phyloP scores from a whole-genome alignment of 768 basidiomycete genomes.

The Russula ochroleuca region DNA sequence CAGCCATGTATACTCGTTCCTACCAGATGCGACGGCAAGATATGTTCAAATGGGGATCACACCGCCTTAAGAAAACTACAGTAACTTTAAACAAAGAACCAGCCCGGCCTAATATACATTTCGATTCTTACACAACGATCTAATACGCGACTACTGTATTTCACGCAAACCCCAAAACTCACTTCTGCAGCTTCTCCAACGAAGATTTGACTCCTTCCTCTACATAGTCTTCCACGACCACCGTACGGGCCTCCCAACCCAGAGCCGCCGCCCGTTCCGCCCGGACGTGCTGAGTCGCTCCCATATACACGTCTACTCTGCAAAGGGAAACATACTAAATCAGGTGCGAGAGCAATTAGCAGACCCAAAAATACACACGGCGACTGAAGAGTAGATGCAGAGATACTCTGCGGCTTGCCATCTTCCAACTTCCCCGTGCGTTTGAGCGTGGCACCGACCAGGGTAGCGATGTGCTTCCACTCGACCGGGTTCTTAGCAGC shows the following conservation, averaged over 20 bases:
- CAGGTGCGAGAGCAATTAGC: not conserved
- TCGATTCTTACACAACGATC: not conserved
- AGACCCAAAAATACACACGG: slow-evolving; percentile 6
- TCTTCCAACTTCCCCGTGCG: slow-evolving; percentile 11
- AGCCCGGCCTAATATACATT: not conserved
- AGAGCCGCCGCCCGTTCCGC: not conserved
- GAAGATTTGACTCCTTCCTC: not conserved
- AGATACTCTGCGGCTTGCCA: slow-evolving; percentile 8
- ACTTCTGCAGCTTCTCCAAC: not conserved
- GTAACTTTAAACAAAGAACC: not conserved
- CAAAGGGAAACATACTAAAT: not conserved
- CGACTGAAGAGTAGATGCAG: not conserved
- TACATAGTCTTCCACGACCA: not conserved
- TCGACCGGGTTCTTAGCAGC: not conserved
- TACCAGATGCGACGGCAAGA: too few species aligned
- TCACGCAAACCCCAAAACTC: not conserved
- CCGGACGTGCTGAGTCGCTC: not conserved
- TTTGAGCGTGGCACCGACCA: not conserved
- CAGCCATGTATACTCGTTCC: too few species aligned
- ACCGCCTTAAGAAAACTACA: not conserved
- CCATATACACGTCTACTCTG: not conserved
- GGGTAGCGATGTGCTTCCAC: slow-evolving; percentile 15
- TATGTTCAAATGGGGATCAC: too few species aligned
- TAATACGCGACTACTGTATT: not conserved
- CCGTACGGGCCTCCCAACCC: not conserved